These are phyloP conservation scores for Phialophora expanda DNA, from an alignment of 2,329 filamentous ascomycete species.

Conservation along the genomic window DNA sequence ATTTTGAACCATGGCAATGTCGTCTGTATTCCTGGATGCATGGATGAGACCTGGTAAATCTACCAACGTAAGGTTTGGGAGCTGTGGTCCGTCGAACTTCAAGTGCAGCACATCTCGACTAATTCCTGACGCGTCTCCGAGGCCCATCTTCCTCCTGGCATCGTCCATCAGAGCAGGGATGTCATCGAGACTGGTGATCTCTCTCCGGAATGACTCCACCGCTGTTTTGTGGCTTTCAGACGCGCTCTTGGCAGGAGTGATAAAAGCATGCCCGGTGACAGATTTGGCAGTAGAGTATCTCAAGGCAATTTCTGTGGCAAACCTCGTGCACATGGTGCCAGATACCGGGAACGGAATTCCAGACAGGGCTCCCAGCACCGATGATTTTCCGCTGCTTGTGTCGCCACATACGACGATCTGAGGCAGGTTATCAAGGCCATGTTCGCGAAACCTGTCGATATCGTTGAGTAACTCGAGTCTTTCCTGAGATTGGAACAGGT, in stretches of 20 bases:
- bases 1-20: conserved; percentile 52
- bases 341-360: conserved; percentile 66
- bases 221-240: conserved; percentile 35
- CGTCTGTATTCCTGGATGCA: conserved; percentile 55
- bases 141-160: conserved; percentile 38
- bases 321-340: conserved; percentile 66
- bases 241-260: conserved; percentile 38
- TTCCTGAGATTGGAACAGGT: conserved; percentile 46
- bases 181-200: conserved; percentile 37
- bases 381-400: conserved; percentile 67
- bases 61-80: conserved; percentile 58
- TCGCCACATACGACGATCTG: conserved; percentile 70
- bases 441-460: conserved; percentile 61
- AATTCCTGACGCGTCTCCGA: conserved; percentile 36
- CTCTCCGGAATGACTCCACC: conserved; percentile 35
- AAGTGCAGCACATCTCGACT: conserved; percentile 46
- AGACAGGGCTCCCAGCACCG: conserved; percentile 66
- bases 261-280: conserved; percentile 37
- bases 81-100: conserved; percentile 42
- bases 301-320: conserved; percentile 65
- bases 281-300: conserved; percentile 42
- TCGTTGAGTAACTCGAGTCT: conserved; percentile 64
- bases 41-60: conserved; percentile 63
- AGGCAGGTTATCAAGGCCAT: conserved; percentile 55
- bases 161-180: conserved; percentile 41